phyloP scores from a whole-genome alignment of 768 basidiomycete genomes.

The Amanita jacksonii region DNA sequence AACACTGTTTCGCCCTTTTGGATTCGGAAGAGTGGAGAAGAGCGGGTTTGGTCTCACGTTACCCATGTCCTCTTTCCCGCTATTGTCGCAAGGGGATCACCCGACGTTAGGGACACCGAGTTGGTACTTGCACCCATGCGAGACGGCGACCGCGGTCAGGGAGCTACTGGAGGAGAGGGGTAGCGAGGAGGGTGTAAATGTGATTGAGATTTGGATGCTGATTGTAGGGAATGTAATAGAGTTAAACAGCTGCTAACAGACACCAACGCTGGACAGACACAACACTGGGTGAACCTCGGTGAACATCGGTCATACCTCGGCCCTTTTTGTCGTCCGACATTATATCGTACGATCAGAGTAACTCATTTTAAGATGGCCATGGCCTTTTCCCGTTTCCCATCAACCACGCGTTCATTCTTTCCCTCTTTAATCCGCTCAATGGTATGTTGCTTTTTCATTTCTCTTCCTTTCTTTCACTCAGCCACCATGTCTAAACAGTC shows the following conservation, averaged over 20 bases:
- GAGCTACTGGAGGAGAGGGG: conserved; percentile 53
- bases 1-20: conserved; percentile 45
- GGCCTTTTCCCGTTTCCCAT: conserved; percentile 34
- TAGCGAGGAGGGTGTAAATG: conserved; percentile 21
- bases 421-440: conserved; percentile 39
- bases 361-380: conserved; percentile 22
- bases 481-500: conserved; percentile 20
- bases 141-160: conserved; percentile 52
- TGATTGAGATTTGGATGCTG: conserved; percentile 68
- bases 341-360: conserved; percentile 12
- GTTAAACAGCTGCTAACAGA: not conserved
- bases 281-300: not conserved
- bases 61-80: conserved; percentile 50
- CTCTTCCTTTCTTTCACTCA: conserved; percentile 2
- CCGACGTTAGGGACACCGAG: conserved; percentile 63
- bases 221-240: conserved; percentile 59
- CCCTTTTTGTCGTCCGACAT: not conserved
- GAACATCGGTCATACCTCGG: not conserved
- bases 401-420: conserved; percentile 28
- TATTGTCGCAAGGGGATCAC: conserved; percentile 84
- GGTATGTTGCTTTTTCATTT: conserved; percentile 25
- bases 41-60: conserved; percentile 48
- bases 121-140: conserved; percentile 89
- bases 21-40: conserved; percentile 31
- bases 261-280: not conserved